phyloP scores from a whole-genome alignment of 2,329 filamentous ascomycete species.

The Cytospora paraplurivora region DNA sequence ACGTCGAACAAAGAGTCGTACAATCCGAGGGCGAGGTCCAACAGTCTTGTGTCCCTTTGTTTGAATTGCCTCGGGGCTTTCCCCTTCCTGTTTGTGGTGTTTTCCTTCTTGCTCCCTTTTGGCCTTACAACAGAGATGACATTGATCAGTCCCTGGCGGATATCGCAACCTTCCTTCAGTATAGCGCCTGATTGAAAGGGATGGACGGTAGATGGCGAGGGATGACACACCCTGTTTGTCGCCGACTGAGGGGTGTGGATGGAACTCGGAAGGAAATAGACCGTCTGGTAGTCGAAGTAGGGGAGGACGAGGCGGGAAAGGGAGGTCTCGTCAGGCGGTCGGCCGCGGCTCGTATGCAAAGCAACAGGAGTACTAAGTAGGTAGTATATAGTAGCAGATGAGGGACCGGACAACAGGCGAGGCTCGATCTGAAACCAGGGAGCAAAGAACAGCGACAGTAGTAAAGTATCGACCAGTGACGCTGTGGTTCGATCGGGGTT shows the following conservation, averaged over 20 bases:
- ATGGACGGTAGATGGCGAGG: conserved; percentile 17
- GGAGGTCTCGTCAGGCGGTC: conserved; percentile 17
- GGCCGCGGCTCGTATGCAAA: conserved; percentile 10
- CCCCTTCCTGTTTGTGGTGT: conserved; percentile 13
- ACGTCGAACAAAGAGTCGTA: conserved; percentile 21
- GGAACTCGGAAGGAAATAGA: conserved; percentile 24
- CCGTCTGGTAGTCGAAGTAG: conserved; percentile 19
- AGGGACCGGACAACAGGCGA: not conserved
- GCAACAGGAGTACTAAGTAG: not conserved
- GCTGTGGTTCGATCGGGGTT: conserved; percentile 6
- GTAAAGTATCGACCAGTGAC: conserved; percentile 14
- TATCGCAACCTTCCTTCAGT: conserved; percentile 7
- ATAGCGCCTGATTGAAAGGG: conserved; percentile 14
- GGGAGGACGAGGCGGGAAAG: conserved; percentile 11
- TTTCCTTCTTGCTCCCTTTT: conserved; percentile 22
- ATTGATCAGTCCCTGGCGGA: conserved; percentile 21
- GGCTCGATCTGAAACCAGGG: conserved; percentile 19
- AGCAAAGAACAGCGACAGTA: conserved; percentile 13
- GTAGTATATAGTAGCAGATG: not conserved
- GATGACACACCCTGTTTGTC: conserved; percentile 22
- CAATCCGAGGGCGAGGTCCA: conserved; percentile 17
- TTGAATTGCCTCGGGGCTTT: not conserved
- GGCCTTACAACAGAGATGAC: conserved; percentile 24
- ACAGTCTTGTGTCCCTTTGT: conserved; percentile 20
- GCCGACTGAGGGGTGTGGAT: conserved; percentile 18